Evolutionary conservation across 202 grass and related monocot species (phyloP).

Genomic region (Setaria viridis): DNA sequence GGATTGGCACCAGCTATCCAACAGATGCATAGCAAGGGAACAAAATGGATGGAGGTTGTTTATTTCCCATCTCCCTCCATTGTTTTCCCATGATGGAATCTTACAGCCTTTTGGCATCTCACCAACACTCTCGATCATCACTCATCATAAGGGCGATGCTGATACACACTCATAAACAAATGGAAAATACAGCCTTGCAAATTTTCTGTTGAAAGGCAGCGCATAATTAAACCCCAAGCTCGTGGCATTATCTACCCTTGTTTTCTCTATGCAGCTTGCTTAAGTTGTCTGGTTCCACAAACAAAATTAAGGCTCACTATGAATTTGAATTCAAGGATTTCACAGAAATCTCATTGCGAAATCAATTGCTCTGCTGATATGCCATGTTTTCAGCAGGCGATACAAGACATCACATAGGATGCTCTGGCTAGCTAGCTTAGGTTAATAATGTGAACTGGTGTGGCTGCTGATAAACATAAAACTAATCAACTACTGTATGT

Average conservation of each 20-base stretch:
- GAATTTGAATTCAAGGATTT: not conserved
- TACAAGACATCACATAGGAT: slow-evolving; percentile 24
- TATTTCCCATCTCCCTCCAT: slow-evolving; percentile 34
- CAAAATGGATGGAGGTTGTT: slow-evolving; percentile 44
- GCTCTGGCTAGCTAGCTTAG: not conserved
- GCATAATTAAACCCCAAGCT: not conserved
- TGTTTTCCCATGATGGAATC: slow-evolving; percentile 49
- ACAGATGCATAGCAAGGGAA: slow-evolving; percentile 41
- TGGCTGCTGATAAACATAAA: not conserved
- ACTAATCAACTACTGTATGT: slow-evolving; percentile 20
- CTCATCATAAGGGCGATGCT: not conserved
- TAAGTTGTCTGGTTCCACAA: not conserved
- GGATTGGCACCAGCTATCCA: slow-evolving; percentile 51
- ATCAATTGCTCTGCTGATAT: not conserved
- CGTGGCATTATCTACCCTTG: no score
- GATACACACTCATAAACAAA: slow-evolving; percentile 16
- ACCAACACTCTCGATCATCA: slow-evolving; percentile 21
- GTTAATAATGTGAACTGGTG: not conserved
- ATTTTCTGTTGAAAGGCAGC: slow-evolving; percentile 9
- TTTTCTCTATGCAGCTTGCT: not conserved
- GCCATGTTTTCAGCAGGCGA: not conserved
- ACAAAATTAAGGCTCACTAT: not conserved
- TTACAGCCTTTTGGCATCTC: slow-evolving; percentile 64
- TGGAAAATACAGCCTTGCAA: slow-evolving; percentile 39
- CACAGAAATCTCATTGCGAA: not conserved